Evolutionary conservation across 1,284 basidiomycete genomes (phyloP).

Genomic region (Moesziomyces aphidis): DNA sequence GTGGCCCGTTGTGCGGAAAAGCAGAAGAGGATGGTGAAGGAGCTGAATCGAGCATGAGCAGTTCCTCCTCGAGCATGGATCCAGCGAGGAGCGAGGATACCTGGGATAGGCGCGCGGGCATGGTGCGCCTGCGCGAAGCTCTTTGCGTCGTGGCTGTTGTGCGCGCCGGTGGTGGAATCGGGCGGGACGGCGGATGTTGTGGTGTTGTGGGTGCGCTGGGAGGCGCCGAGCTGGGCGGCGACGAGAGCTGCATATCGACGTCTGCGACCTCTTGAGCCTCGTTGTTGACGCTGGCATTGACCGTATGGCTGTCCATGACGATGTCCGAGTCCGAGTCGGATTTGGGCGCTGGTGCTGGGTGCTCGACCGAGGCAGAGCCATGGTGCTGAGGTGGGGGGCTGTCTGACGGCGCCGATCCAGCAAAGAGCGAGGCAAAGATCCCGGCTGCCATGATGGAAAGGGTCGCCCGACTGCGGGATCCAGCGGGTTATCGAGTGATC

Average conservation of each 20-base stretch:
- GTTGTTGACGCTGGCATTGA: background rate
- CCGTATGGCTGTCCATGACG: no score
- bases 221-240: slow-evolving; percentile 35
- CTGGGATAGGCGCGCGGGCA: slow-evolving; percentile 49
- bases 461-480: background rate
- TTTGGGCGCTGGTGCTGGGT: no score
- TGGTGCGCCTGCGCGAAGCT: slow-evolving; percentile 31
- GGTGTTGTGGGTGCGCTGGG: slow-evolving; percentile 14
- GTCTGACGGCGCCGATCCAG: slow-evolving; percentile 6
- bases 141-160: slow-evolving; percentile 10
- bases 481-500: background rate
- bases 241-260: slow-evolving; percentile 34
- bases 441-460: slow-evolving; percentile 21
- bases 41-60: slow-evolving; percentile 31
- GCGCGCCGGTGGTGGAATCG: slow-evolving; percentile 2
- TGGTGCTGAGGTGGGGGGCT: background rate
- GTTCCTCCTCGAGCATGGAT: slow-evolving; percentile 51
- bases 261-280: slow-evolving; percentile 27
- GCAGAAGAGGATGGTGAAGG: slow-evolving; percentile 18
- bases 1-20: background rate
- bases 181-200: background rate
- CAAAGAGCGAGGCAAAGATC: slow-evolving; percentile 38
- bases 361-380: no score
- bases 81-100: slow-evolving; percentile 56
- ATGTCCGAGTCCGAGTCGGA: slow-evolving; percentile 1